phyloP scores from a whole-genome alignment of 2,329 filamentous ascomycete species.

The Aspergillus carbonarius region DNA sequence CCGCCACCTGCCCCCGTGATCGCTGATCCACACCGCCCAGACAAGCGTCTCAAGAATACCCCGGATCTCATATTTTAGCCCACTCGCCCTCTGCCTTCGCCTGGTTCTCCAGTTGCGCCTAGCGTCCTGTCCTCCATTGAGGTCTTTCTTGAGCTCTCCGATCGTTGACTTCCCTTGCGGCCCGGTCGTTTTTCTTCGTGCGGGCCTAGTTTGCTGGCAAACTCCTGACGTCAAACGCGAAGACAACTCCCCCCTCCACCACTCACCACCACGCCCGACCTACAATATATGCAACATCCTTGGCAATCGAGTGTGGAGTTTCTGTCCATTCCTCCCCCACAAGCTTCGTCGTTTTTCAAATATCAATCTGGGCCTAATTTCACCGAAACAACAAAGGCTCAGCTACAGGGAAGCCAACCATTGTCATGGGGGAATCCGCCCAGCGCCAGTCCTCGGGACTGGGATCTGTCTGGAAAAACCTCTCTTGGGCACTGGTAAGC shows the following conservation, averaged over 20 bases:
- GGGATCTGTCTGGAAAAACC: constrained; percentile 32
- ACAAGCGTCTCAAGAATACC: constrained; percentile 7
- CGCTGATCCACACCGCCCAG: constrained; percentile 26
- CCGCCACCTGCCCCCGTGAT: constrained; percentile 2
- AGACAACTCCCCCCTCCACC: not conserved
- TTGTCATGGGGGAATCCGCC: constrained; percentile 34
- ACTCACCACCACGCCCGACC: constrained; percentile 11
- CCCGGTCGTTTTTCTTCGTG: not conserved
- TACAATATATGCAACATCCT: constrained; percentile 16
- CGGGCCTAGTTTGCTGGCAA: not conserved
- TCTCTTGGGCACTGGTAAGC: constrained; percentile 44
- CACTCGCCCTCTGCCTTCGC: not conserved
- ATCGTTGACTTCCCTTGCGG: not conserved
- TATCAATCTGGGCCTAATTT: not conserved
- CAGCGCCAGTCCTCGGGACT: constrained; percentile 35
- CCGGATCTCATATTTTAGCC: constrained; percentile 3
- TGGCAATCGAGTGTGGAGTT: not conserved
- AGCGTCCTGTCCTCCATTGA: not conserved
- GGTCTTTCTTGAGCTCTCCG: not conserved
- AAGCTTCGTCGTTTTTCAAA: not conserved
- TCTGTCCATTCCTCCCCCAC: not conserved
- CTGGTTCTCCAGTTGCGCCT: not conserved
- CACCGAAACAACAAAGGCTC: not conserved
- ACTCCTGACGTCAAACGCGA: not conserved
- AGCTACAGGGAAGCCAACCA: constrained; percentile 12